A percentile compares a stretch with the other conserved stretches of the same genome.
phyloP scores from a whole-genome alignment of 2,329 filamentous ascomycete genomes.

The Xylaria sp. region DNA sequence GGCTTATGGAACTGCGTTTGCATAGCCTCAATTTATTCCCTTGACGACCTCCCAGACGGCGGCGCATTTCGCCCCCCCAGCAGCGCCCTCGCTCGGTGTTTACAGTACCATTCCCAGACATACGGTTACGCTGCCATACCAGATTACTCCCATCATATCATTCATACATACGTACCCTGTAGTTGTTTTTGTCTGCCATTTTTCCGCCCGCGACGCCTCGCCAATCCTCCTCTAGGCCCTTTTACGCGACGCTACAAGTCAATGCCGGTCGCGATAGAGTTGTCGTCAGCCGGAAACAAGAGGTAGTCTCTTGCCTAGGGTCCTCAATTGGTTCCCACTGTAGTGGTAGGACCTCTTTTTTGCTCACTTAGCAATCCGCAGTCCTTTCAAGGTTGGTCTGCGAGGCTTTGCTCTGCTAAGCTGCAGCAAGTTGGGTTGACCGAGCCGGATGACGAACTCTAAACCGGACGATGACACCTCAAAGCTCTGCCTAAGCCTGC shows the following conservation, averaged over 20 bases:
- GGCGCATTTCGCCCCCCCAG: constrained; percentile 18
- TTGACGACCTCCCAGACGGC: constrained; percentile 18
- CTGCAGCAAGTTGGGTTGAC: background rate
- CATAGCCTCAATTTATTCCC: constrained; percentile 37
- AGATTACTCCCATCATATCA: constrained; percentile 30
- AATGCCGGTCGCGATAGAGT: constrained; percentile 18
- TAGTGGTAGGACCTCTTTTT: background rate
- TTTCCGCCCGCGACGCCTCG: constrained; percentile 8
- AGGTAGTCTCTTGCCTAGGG: constrained; percentile 1
- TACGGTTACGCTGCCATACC: constrained; percentile 36
- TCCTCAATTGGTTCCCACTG: constrained; percentile 17
- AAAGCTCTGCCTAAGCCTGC: constrained; percentile 1
- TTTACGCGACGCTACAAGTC: constrained; percentile 27
- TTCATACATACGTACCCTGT: constrained; percentile 27
- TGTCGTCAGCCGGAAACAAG: constrained; percentile 13
- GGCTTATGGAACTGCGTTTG: constrained; percentile 27
- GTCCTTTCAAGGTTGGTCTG: constrained; percentile 1
- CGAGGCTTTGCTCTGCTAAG: constrained; percentile 5
- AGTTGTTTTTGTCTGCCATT: constrained; percentile 36
- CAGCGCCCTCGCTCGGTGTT: constrained; percentile 22
- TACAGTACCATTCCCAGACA: constrained; percentile 28
- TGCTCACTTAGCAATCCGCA: background rate
- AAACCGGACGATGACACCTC: constrained; percentile 9
- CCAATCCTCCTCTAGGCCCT: constrained; percentile 31
- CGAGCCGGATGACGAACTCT: constrained; percentile 10